Conservation (phyloP, 768 basidiomycete species). For the Auricularia cornea region DNA sequence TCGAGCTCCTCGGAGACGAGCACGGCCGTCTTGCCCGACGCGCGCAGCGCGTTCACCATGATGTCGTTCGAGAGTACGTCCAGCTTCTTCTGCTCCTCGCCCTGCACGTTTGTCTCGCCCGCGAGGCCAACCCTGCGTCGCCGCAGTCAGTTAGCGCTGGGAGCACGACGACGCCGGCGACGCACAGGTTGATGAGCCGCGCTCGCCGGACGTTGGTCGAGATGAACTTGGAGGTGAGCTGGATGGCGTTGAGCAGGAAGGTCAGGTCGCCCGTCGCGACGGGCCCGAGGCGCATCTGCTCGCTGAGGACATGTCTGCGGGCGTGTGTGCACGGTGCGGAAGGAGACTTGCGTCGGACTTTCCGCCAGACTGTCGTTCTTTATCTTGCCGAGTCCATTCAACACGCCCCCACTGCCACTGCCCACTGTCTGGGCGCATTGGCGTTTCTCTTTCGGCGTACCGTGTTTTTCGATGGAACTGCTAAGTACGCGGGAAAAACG, state of each 20-base stretch:
- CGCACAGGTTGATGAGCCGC: conserved; percentile 92
- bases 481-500: too few relatives aligned
- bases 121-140: conserved; percentile 83
- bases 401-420: too few relatives aligned
- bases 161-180: conserved; percentile 9
- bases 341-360: too few relatives aligned
- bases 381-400: too few relatives aligned
- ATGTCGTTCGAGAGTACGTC: conserved; percentile 98
- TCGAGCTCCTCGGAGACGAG: conserved; percentile 96
- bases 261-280: conserved; percentile 91
- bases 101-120: conserved; percentile 93
- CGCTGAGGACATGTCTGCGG: conserved; percentile 73
- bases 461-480: too few relatives aligned
- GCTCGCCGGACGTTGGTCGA: conserved; percentile 97
- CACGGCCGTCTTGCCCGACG: conserved; percentile 94
- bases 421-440: too few relatives aligned
- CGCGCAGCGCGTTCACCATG: conserved; percentile 95
- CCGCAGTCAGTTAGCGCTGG: conserved; percentile 2
- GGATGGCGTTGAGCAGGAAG: conserved; percentile 88
- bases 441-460: too few relatives aligned
- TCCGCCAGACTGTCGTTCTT: too few relatives aligned
- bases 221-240: conserved; percentile 94
- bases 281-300: conserved; percentile 75
- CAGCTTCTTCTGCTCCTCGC: conserved; percentile 99
- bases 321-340: too few relatives aligned